Evolutionary conservation across 805 yeast species (phyloP).

Genomic region (Cyberlindnera lachancei): DNA sequence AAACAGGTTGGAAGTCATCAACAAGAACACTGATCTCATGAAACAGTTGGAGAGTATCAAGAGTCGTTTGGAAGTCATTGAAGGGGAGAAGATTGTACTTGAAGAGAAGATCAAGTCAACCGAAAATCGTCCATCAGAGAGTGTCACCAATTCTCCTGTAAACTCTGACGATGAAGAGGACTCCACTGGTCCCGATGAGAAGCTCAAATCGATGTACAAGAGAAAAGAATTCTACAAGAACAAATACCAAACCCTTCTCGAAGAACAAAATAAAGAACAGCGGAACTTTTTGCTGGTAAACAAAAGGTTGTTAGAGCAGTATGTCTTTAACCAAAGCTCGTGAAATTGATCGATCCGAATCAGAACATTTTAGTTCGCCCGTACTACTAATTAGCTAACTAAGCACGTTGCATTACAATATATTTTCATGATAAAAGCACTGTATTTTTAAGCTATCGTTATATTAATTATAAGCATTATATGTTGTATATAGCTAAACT

Average conservation of each 20-base stretch:
- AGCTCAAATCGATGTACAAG: slow-evolving; percentile 5
- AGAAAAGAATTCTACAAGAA: slow-evolving; percentile 18
- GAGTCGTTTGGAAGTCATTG: not conserved
- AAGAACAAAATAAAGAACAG: slow-evolving; percentile 7
- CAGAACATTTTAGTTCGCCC: too few relatives aligned
- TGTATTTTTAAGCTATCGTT: too few relatives aligned
- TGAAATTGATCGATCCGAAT: not conserved
- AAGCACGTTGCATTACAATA: not conserved
- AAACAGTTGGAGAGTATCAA: not conserved
- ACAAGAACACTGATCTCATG: not conserved
- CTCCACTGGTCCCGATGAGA: not conserved
- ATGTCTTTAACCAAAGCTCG: slow-evolving; percentile 2
- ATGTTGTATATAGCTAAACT: not conserved
- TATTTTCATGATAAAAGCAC: not conserved
- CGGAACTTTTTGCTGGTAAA: slow-evolving; percentile 5
- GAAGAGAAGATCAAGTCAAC: not conserved
- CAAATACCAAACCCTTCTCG: slow-evolving; percentile 6
- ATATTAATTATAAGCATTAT: too few relatives aligned
- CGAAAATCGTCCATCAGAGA: not conserved
- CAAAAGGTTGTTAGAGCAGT: slow-evolving; percentile 8
- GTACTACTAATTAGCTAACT: not conserved
- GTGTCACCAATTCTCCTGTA: not conserved
- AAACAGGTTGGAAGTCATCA: not conserved
- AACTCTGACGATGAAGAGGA: slow-evolving; percentile 1
- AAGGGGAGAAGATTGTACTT: not conserved